A percentile compares a stretch with the other conserved stretches of the same genome.
Conservation (phyloP, 164 flowering plant species). For the Sedum album region DNA sequence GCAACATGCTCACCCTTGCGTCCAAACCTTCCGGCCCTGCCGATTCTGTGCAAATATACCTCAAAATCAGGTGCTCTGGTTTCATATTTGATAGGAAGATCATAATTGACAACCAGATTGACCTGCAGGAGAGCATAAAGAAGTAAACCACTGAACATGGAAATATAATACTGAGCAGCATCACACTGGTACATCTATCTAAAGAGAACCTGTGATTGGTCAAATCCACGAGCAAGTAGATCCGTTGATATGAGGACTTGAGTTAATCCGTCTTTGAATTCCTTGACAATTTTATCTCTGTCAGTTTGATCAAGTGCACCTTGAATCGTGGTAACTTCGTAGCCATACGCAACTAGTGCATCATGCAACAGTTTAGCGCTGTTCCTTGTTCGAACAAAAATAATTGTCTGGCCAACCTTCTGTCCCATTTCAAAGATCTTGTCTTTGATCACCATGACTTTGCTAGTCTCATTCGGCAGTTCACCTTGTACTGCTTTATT, state of each 20-base stretch:
- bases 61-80: constrained; percentile 67
- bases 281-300: constrained; percentile 82
- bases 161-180: not conserved
- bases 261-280: constrained; percentile 80
- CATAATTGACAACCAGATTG: constrained; percentile 68
- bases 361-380: constrained; percentile 57
- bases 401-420: constrained; percentile 81
- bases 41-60: constrained; percentile 87
- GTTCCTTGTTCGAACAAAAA: constrained; percentile 59
- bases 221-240: constrained; percentile 92
- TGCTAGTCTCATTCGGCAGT: constrained; percentile 66
- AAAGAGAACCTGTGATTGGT: constrained; percentile 70
- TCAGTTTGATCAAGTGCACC: constrained; percentile 57
- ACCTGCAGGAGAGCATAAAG: constrained; percentile 37
- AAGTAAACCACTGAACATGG: not conserved
- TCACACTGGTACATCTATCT: not conserved
- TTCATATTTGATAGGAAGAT: constrained; percentile 49
- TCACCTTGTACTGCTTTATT: constrained; percentile 84
- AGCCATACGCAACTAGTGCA: constrained; percentile 46
- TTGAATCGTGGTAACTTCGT: constrained; percentile 72
- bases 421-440: constrained; percentile 66
- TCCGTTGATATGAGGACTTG: constrained; percentile 92
- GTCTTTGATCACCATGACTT: constrained; percentile 55
- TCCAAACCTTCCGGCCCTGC: constrained; percentile 96
- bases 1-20: constrained; percentile 55